Base-by-base conservation (phyloP, 139 green algal species). In the Diplosphaera chodatii region DNA sequence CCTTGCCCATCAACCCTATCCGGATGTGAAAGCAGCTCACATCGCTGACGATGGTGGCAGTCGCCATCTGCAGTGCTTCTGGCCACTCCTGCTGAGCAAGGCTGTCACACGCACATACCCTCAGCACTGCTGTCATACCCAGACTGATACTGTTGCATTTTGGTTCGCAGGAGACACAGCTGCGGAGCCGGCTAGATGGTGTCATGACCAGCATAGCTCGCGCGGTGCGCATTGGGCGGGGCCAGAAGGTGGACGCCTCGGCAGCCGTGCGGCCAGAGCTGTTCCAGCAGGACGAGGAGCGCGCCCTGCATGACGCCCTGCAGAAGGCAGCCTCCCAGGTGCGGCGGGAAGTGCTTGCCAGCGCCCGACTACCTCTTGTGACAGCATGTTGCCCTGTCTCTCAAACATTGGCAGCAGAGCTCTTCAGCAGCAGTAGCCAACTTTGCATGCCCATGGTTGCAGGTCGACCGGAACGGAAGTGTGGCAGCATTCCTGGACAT, bases 231-330 rank as follows among this genome's bases (percentile, higher is more conserved):
- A 91, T 99, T 34, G 85, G 92, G 27, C 81, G 86, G 16, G 93
- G 92, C 72, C 97, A 98, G 85, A 79, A 91, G 16, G 78, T 91
- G 0, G 78, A 79, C 20, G 22, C 67, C 21, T 70, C 76, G 15
- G 76, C 74, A 55, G 40, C 55, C 0, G 84, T 93, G 16, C 77
- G 93, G 34, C 63, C 73, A 15, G 40, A 78, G 0, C 73, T 89
- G 32, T 96, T 97, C 79, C 85, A 96, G 66, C 33, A 66, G 32
- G 82, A 87, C 4, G 90, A 95, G 80, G 93, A 98, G 86, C 64
- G 68, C 15, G 75, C 66, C 6, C 82, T 97, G 69, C 72, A 67
- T 40, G 82, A 71, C 0, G 86, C 90, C 0, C 89, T 83, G 78
- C 1, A 66, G 40, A 40, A 59, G 25, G 83, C 79, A 3, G 20